Evolutionary conservation across 208 protist species (phyloP).

Genomic region (Porcisia hertigi): DNA sequence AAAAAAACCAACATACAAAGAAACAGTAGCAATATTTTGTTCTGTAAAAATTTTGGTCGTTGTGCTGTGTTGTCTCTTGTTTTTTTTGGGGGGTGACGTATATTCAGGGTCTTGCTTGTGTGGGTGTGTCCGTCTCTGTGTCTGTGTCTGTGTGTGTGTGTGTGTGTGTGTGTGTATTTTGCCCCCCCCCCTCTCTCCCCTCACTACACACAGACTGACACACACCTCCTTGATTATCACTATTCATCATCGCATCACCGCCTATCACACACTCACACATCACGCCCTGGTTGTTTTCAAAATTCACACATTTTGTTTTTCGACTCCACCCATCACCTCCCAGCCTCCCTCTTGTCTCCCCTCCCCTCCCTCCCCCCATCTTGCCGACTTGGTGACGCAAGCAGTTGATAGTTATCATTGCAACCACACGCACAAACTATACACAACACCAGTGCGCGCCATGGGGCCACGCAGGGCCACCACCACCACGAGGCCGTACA

Average conservation of each 20-base stretch:
- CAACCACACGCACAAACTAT: background rate
- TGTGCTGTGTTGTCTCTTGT: too few relatives aligned
- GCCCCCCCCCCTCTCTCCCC: background rate
- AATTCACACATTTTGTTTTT: too few relatives aligned
- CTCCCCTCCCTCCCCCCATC: background rate
- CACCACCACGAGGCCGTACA: background rate
- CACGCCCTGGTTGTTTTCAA: background rate
- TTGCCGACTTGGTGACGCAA: background rate
- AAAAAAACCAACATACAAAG: too few relatives aligned
- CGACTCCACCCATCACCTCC: too few relatives aligned
- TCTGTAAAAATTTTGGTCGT: too few relatives aligned
- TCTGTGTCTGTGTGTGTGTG: too few relatives aligned
- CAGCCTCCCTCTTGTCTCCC: background rate
- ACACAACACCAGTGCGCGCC: background rate
- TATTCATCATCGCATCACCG: background rate
- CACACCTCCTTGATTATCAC: background rate
- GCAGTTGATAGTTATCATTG: background rate
- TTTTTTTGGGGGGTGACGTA: too few relatives aligned
- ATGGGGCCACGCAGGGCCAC: background rate
- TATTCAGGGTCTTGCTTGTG: too few relatives aligned
- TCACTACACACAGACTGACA: background rate
- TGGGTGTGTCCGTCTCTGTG: too few relatives aligned
- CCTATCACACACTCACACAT: background rate
- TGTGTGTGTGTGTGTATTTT: background rate
- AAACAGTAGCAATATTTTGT: too few relatives aligned